Conservation (phyloP, 345 rosid genomes). For the Gynandropsis gynandra region DNA sequence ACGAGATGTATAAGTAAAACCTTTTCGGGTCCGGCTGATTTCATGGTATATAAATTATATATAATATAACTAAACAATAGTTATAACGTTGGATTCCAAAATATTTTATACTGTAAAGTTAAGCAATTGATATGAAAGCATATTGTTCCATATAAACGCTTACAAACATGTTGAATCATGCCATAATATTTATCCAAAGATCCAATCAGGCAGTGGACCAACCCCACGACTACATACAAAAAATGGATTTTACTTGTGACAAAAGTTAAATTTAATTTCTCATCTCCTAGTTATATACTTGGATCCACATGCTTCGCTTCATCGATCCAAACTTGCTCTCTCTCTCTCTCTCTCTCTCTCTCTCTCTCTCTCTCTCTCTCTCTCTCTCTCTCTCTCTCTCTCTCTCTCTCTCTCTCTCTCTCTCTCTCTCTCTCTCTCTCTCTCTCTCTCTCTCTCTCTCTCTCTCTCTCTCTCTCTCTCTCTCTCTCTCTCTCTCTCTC, state of each 20-base stretch:
- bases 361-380: slow-evolving; percentile 18
- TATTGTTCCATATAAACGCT: not conserved
- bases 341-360: slow-evolving; percentile 28
- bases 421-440: slow-evolving; percentile 6
- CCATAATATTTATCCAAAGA: slow-evolving; percentile 22
- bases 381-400: slow-evolving; percentile 9
- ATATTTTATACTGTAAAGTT: too few relatives aligned
- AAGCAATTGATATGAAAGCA: too few relatives aligned
- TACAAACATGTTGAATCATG: slow-evolving; percentile 21
- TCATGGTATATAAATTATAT: too few relatives aligned
- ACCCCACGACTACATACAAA: slow-evolving; percentile 25
- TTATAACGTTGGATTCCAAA: too few relatives aligned
- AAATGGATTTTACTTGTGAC: slow-evolving; percentile 10
- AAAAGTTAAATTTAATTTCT: not conserved
- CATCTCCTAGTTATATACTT: slow-evolving; percentile 21
- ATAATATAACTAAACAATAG: too few relatives aligned
- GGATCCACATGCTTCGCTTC: slow-evolving; percentile 20
- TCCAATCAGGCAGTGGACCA: slow-evolving; percentile 25
- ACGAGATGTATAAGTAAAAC: too few relatives aligned
- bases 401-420: slow-evolving; percentile 11
- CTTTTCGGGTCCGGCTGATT: too few relatives aligned
- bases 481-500: slow-evolving; percentile 5
- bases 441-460: slow-evolving; percentile 8
- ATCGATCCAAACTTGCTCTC: slow-evolving; percentile 18
- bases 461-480: slow-evolving; percentile 9